Base-by-base conservation (phyloP, 495 filamentous ascomycete species). In the Podospora pseudocomata region DNA sequence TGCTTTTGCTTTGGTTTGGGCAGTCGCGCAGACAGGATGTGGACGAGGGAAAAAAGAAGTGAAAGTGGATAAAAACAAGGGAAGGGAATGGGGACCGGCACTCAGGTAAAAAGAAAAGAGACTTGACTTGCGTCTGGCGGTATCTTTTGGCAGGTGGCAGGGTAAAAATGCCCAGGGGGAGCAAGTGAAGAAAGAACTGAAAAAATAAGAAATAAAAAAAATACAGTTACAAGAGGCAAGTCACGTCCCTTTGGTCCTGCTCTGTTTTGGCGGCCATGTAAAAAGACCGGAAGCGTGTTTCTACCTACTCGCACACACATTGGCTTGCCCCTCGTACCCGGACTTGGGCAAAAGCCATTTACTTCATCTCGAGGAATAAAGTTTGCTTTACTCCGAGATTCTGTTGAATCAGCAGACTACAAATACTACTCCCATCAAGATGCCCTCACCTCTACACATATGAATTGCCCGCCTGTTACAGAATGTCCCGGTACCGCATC, bases 61-160 rank as follows among this genome's bases (percentile, higher is more conserved):
- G 68, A 70, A 73, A 67, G 73, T 71, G 70, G 72, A 70, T 74
- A 72, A 71, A 63, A 67, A 72, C 60, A 71, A 63, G 69, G 60
- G 63, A 61, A 73, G 66, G 60, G 56, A n/a, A 44, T 69, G 59
- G 65, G 65, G 54, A 60, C 39, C 39, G 63, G 65, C 53, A 62
- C 64, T 74, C 70, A 73, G 64, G 66, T 64, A 68, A 63, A 49
- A 60, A 61, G 19, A 28, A 44, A 62, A 23, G 23, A 23, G 23
- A 23, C 23, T 23, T 23, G 44, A 64, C 59, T 56, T 58, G 60
- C 59, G 57, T 60, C 62, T 23, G 30, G 32, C 23, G 28, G 20
- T 5, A 53, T 64, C 61, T 62, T 70, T 55, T 70, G 68, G 66
- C 66, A 74, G 66, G 68, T 73, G 69, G 69, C 68, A 73, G 68